These are phyloP conservation scores for Holtermanniella nyarrowii DNA, from an alignment of 768 basidiomycete species.

Conservation along the genomic window DNA sequence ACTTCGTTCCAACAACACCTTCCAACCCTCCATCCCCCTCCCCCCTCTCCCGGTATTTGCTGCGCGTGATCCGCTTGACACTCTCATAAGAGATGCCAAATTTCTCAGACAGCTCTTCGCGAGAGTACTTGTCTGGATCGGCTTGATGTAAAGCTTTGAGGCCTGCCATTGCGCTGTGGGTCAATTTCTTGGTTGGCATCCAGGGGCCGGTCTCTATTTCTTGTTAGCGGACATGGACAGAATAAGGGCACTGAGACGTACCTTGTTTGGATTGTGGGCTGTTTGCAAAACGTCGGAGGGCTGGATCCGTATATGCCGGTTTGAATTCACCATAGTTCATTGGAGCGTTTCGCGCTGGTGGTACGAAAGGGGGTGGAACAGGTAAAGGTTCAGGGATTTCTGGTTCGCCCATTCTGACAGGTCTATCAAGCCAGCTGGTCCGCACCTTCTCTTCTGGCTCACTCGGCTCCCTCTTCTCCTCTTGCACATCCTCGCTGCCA, in stretches of 20 bases:
- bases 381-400: neutral
- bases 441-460: neutral
- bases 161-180: constrained; percentile 73
- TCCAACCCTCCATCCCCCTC: neutral
- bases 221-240: too few species aligned
- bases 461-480: neutral
- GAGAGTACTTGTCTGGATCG: constrained; percentile 57
- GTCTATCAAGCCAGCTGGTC: neutral
- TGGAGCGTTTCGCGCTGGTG: neutral
- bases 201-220: constrained; percentile 45
- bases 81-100: constrained; percentile 75
- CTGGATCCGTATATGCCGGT: neutral
- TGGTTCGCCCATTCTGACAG: too few species aligned
- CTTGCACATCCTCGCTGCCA: neutral
- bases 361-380: neutral
- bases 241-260: too few species aligned
- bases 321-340: neutral
- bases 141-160: constrained; percentile 56
- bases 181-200: constrained; percentile 68
- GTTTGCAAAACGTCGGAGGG: too few species aligned
- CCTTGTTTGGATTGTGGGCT: too few species aligned
- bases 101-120: constrained; percentile 58
- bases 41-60: constrained; percentile 44
- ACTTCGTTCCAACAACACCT: constrained; percentile 19
- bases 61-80: constrained; percentile 65